A percentile compares a stretch with the other conserved stretches of the same genome.
Conservation (phyloP, 1,139 yeast species). For the Candida sp. region DNA sequence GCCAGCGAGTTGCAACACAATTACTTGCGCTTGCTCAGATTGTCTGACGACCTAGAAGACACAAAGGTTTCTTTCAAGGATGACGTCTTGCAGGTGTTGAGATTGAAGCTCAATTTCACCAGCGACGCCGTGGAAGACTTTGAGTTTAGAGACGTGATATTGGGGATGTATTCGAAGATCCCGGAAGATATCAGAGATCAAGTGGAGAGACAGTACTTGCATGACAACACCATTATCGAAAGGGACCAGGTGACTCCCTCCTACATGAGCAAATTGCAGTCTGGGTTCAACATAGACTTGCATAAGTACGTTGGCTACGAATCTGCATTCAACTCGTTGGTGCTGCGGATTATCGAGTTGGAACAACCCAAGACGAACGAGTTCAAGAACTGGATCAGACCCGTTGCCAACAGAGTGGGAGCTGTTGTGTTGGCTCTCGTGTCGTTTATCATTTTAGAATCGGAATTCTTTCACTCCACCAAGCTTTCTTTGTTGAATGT, state of each 20-base stretch:
- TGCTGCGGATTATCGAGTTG: slow-evolving; percentile 35
- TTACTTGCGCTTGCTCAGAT: slow-evolving; percentile 59
- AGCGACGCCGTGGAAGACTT: slow-evolving; percentile 35
- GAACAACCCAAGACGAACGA: slow-evolving; percentile 44
- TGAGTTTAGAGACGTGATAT: slow-evolving; percentile 45
- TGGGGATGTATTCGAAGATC: slow-evolving; percentile 31
- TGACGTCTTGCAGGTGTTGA: slow-evolving; percentile 63
- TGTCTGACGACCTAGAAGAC: slow-evolving; percentile 69
- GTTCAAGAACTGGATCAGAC: slow-evolving; percentile 43
- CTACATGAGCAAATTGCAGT: slow-evolving; percentile 38
- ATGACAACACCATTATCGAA: slow-evolving; percentile 25
- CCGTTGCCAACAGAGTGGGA: slow-evolving; percentile 44
- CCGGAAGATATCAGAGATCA: slow-evolving; percentile 40
- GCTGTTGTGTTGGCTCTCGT: slow-evolving; percentile 40
- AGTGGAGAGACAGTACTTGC: slow-evolving; percentile 37
- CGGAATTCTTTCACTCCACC: slow-evolving; percentile 79
- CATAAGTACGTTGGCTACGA: slow-evolving; percentile 45
- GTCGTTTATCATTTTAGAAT: slow-evolving; percentile 64
- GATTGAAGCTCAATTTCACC: slow-evolving; percentile 42
- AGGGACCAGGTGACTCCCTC: slow-evolving; percentile 40
- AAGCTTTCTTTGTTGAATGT: slow-evolving; percentile 62
- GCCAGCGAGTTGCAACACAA: slow-evolving; percentile 40
- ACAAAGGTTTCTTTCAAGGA: slow-evolving; percentile 67
- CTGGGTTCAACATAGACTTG: slow-evolving; percentile 40
- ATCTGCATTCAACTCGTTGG: slow-evolving; percentile 42